phyloP scores from a whole-genome alignment of 345 rosid genomes.

The Carallia brachiata region DNA sequence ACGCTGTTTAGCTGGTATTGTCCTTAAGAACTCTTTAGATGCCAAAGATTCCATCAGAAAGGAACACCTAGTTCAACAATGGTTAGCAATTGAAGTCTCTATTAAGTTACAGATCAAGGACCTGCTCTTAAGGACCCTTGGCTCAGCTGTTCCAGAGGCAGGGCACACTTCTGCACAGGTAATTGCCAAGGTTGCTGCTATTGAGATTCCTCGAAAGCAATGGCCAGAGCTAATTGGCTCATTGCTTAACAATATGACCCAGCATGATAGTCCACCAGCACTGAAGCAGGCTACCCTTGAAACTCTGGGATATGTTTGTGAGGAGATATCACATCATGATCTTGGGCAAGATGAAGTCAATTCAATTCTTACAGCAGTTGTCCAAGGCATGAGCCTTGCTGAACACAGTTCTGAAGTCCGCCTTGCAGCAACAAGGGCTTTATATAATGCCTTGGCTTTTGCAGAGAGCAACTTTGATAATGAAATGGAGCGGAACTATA shows the following conservation, averaged over 20 bases:
- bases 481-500: slow-evolving; percentile 84
- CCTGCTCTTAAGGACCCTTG: slow-evolving; percentile 63
- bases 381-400: slow-evolving; percentile 89
- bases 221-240: slow-evolving; percentile 82
- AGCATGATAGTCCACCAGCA: slow-evolving; percentile 48
- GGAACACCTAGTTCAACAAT: slow-evolving; percentile 67
- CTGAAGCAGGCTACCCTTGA: slow-evolving; percentile 88
- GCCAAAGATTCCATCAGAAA: slow-evolving; percentile 71
- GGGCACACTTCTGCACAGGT: slow-evolving; percentile 89
- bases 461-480: slow-evolving; percentile 93
- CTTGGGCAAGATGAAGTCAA: slow-evolving; percentile 89
- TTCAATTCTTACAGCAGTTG: slow-evolving; percentile 87
- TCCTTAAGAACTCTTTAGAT: slow-evolving; percentile 89
- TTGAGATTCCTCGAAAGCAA: slow-evolving; percentile 86
- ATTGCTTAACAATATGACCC: slow-evolving; percentile 75
- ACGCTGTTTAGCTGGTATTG: slow-evolving; percentile 84
- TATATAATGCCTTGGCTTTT: slow-evolving; percentile 82
- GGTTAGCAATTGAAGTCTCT: slow-evolving; percentile 59
- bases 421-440: slow-evolving; percentile 79
- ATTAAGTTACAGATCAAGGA: slow-evolving; percentile 85
- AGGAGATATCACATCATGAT: slow-evolving; percentile 80
- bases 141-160: slow-evolving; percentile 64
- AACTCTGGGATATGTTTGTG: slow-evolving; percentile 92
- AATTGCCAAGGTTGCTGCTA: slow-evolving; percentile 85
- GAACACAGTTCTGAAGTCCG: slow-evolving; percentile 72